Evolutionary conservation across 2,329 filamentous ascomycete genomes (phyloP).

Genomic region (Setomelanomma holmii): DNA sequence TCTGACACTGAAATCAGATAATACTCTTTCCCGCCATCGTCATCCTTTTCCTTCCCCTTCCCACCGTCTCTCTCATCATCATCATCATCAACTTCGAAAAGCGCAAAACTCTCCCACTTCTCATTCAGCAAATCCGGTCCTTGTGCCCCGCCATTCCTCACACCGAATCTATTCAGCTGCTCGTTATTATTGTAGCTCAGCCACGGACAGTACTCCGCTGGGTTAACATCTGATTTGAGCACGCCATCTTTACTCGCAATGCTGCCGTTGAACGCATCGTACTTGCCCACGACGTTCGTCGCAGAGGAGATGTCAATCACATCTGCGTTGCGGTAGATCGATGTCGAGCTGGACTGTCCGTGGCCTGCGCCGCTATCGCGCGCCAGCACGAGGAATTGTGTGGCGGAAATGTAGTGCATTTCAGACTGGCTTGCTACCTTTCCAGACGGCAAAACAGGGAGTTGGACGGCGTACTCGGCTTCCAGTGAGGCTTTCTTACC

Average conservation of each 20-base stretch:
- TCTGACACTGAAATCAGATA: conserved; percentile 73
- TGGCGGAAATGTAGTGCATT: conserved; percentile 67
- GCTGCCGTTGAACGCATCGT: conserved; percentile 50
- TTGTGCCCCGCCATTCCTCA: conserved; percentile 72
- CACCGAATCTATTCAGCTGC: conserved; percentile 69
- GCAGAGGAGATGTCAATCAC: conserved; percentile 69
- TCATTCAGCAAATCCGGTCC: conserved; percentile 70
- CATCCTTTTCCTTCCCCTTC: conserved; percentile 45
- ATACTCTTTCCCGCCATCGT: conserved; percentile 67
- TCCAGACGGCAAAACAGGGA: conserved; percentile 65
- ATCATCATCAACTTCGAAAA: conserved; percentile 62
- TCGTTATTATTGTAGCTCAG: conserved; percentile 72
- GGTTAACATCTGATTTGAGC: conserved; percentile 61
- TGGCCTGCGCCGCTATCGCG: conserved; percentile 68
- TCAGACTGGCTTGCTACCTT: conserved; percentile 72
- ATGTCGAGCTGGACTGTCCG: conserved; percentile 60
- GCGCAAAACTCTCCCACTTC: conserved; percentile 76
- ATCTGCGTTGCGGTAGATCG: conserved; percentile 72
- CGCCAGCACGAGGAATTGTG: conserved; percentile 71
- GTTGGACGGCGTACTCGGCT: conserved; percentile 70
- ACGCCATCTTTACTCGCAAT: conserved; percentile 60
- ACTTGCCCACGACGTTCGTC: conserved; percentile 64
- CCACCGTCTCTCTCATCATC: too few species aligned
- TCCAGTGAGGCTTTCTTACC: conserved; percentile 57
- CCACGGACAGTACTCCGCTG: conserved; percentile 70